phyloP scores from a whole-genome alignment of 2,329 filamentous ascomycete genomes.

The Drechslerella stenobrocha region DNA sequence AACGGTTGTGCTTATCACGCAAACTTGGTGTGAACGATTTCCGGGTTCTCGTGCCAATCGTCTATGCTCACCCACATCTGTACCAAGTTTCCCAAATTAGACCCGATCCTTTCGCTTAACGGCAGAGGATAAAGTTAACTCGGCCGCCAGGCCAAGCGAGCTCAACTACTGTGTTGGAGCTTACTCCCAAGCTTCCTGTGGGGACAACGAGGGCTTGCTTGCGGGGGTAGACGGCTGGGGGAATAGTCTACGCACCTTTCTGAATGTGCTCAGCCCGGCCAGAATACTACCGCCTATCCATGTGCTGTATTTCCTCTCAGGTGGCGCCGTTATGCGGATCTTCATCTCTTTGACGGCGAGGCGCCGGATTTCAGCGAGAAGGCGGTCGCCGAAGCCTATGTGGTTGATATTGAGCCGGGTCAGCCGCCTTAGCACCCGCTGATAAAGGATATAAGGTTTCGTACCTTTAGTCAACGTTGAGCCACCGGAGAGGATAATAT shows the following conservation, averaged over 20 bases:
- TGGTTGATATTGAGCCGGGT: constrained; percentile 2
- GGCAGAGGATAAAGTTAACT: constrained; percentile 2
- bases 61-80: constrained; percentile 99
- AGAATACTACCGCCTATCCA: constrained; percentile 99
- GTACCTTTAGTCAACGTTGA: constrained; percentile 85
- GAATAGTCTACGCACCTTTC: constrained; percentile 70
- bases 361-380: constrained; percentile 88
- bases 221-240: neutral
- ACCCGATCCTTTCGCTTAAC: constrained; percentile 9
- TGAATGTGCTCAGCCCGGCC: constrained; percentile 93
- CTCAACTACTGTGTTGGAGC: constrained; percentile 30
- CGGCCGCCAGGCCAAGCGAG: constrained; percentile 39
- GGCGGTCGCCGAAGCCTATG: constrained; percentile 78
- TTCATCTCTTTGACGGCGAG: constrained; percentile 98
- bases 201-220: too few species aligned
- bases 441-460: constrained; percentile 12
- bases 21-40: constrained; percentile 98
- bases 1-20: constrained; percentile 62
- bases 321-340: constrained; percentile 98
- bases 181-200: constrained; percentile 14
- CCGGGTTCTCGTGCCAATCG: constrained; percentile 99
- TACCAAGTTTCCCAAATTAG: constrained; percentile 46
- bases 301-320: constrained; percentile 96
- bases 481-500: constrained; percentile 94
- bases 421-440: constrained; percentile 14